A percentile compares a stretch with the other conserved stretches of the same genome.
These are phyloP conservation scores for Arachnopeziza araneosa DNA, from an alignment of 2,329 filamentous ascomycete genomes.

Conservation along the genomic window DNA sequence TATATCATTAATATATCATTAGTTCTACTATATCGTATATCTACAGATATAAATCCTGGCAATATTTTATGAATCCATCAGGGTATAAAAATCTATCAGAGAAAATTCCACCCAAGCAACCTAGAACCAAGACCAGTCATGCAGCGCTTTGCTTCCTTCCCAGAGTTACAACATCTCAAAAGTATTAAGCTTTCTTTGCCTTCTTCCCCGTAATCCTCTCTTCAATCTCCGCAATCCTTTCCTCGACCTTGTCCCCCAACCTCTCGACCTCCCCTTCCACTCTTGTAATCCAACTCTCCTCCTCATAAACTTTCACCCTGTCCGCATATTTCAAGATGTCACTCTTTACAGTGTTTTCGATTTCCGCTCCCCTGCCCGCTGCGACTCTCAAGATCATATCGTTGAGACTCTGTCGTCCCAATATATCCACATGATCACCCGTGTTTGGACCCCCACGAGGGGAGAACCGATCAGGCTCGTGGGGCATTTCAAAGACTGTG, in stretches of 20 bases:
- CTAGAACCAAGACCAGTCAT: not conserved
- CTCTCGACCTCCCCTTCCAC: not conserved
- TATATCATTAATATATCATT: not conserved
- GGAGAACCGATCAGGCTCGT: constrained; percentile 89
- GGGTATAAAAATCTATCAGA: not conserved
- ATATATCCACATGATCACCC: constrained; percentile 93
- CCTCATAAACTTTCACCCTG: constrained; percentile 63
- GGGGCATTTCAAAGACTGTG: constrained; percentile 90
- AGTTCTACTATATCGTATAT: not conserved
- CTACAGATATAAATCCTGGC: not conserved
- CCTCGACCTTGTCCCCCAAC: not conserved
- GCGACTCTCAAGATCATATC: constrained; percentile 84
- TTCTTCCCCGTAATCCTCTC: not conserved
- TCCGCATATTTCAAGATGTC: constrained; percentile 78
- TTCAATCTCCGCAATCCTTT: not conserved
- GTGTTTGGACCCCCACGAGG: constrained; percentile 66
- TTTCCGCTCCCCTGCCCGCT: constrained; percentile 74
- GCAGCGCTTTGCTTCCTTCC: not conserved
- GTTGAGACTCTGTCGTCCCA: constrained; percentile 83
- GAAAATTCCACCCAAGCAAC: not conserved
- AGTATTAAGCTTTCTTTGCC: not conserved
- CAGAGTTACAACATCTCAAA: not conserved
- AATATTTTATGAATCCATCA: not conserved
- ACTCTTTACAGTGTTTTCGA: constrained; percentile 72
- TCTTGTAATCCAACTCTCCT: constrained; percentile 7